phyloP scores from a whole-genome alignment of 371 early-diverging fungal genomes.

The Rhizopus delemar region DNA sequence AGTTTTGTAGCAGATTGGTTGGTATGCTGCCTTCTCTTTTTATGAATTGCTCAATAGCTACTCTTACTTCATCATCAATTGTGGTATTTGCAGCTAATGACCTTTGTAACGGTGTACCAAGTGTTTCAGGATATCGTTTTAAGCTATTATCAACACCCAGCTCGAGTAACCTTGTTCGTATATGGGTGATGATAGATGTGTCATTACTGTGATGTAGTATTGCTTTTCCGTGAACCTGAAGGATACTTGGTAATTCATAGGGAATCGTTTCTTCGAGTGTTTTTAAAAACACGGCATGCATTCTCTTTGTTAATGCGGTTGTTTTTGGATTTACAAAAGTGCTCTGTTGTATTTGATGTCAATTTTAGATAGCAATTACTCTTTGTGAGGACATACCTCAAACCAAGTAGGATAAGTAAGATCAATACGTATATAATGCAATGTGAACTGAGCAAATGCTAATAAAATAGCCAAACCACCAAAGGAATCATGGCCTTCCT shows the following conservation, averaged over 20 bases:
- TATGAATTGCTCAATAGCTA: constrained; percentile 2
- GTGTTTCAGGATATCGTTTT: constrained; percentile 15
- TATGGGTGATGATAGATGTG: constrained; percentile 5
- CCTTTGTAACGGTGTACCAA: constrained; percentile 4
- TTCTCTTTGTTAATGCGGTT: constrained; percentile 10
- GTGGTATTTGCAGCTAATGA: neutral
- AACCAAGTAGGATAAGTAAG: constrained; percentile 26
- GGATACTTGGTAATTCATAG: constrained; percentile 27
- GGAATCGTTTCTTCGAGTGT: constrained; percentile 12
- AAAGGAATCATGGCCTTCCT: neutral
- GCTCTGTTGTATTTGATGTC: neutral
- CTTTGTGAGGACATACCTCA: constrained; percentile 14
- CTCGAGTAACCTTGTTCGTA: constrained; percentile 22
- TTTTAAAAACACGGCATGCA: constrained; percentile 11
- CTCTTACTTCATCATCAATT: neutral
- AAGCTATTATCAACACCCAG: constrained; percentile 23
- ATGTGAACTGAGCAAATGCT: constrained; percentile 17
- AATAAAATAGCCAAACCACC: constrained; percentile 8
- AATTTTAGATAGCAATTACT: neutral
- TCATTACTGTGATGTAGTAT: neutral
- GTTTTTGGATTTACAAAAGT: constrained; percentile 16
- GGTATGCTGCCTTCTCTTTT: constrained; percentile 13
- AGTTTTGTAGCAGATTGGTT: constrained; percentile 11
- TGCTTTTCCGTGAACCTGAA: constrained; percentile 26
- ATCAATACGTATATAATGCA: constrained; percentile 18